These are phyloP conservation scores for Rhizopogon roseolus DNA, from an alignment of 768 basidiomycete species.

Conservation along the genomic window DNA sequence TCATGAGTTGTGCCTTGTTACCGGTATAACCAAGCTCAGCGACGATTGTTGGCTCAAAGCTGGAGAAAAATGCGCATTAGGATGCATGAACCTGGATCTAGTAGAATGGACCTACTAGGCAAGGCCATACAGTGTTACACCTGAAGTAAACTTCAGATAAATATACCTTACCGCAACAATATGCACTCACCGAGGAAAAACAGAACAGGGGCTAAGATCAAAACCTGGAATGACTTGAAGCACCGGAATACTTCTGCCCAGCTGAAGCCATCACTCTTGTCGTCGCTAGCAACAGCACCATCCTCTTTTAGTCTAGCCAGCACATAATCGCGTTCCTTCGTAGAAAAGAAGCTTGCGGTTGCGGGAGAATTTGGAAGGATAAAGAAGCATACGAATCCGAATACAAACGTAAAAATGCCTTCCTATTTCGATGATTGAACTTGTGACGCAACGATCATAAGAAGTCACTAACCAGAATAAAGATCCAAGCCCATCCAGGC, in stretches of 20 bases:
- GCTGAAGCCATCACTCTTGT: conserved; percentile 42
- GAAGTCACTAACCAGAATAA: conserved; percentile 36
- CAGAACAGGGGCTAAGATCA: conserved; percentile 43
- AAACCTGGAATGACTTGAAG: conserved; percentile 49
- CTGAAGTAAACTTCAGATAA: conserved; percentile 7
- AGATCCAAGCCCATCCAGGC: conserved; percentile 62
- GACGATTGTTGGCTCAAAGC: conserved; percentile 74
- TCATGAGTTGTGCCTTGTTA: conserved; percentile 55
- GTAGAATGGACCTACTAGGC: conserved; percentile 16
- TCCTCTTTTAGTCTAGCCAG: conserved; percentile 17
- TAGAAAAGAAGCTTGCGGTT: conserved; percentile 45
- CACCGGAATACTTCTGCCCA: conserved; percentile 51
- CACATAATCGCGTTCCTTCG: conserved; percentile 46
- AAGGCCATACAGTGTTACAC: conserved; percentile 11
- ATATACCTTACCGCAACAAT: not conserved
- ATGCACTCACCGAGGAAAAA: conserved; percentile 46
- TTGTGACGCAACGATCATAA: not conserved
- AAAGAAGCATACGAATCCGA: conserved; percentile 48
- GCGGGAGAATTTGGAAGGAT: conserved; percentile 42
- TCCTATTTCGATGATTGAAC: conserved; percentile 27
- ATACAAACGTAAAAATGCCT: conserved; percentile 58
- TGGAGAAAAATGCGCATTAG: conserved; percentile 38
- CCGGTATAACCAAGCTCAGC: conserved; percentile 52
- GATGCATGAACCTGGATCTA: conserved; percentile 29
- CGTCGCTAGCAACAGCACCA: conserved; percentile 34